Evolutionary conservation across 2,329 filamentous ascomycete species (phyloP).

Genomic region (Beauveria pseudobassiana): DNA sequence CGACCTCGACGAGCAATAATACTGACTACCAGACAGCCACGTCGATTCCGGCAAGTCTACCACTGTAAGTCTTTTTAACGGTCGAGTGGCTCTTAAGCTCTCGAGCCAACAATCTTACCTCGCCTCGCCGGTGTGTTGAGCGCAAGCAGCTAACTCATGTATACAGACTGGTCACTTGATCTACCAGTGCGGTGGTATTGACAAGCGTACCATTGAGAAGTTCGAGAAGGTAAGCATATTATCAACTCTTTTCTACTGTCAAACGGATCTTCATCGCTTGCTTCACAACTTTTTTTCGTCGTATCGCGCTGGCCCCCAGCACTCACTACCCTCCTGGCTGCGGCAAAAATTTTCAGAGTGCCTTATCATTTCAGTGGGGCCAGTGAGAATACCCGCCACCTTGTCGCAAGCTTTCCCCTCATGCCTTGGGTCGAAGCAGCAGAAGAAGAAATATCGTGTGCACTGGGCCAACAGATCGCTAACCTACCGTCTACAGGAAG

Average conservation of each 20-base stretch:
- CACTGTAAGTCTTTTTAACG: conserved; percentile 58
- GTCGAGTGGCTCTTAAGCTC: not conserved
- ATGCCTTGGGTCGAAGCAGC: not conserved
- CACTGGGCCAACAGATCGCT: conserved; percentile 10
- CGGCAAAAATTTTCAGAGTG: conserved; percentile 17
- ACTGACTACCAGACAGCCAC: conserved; percentile 51
- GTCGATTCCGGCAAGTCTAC: conserved; percentile 99
- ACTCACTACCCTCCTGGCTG: conserved; percentile 14
- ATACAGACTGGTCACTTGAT: conserved; percentile 77
- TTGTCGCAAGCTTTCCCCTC: not conserved
- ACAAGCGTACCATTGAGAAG: conserved; percentile 99
- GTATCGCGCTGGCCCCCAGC: conserved; percentile 17
- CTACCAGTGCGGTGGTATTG: conserved; percentile 99
- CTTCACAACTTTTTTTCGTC: conserved; percentile 13
- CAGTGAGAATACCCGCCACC: conserved; percentile 12
- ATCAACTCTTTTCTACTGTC: conserved; percentile 2
- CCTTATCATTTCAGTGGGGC: conserved; percentile 20
- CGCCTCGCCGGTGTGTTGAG: conserved; percentile 1
- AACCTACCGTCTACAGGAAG: conserved; percentile 60
- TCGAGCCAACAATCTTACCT: conserved; percentile 8
- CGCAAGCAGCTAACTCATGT: conserved; percentile 20
- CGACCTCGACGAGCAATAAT: conserved; percentile 23
- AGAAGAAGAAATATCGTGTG: not conserved
- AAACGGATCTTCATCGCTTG: not conserved
- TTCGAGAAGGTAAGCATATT: conserved; percentile 88